phyloP scores from a whole-genome alignment of 73 alveolate genomes.

The Blepharisma japonicum region DNA sequence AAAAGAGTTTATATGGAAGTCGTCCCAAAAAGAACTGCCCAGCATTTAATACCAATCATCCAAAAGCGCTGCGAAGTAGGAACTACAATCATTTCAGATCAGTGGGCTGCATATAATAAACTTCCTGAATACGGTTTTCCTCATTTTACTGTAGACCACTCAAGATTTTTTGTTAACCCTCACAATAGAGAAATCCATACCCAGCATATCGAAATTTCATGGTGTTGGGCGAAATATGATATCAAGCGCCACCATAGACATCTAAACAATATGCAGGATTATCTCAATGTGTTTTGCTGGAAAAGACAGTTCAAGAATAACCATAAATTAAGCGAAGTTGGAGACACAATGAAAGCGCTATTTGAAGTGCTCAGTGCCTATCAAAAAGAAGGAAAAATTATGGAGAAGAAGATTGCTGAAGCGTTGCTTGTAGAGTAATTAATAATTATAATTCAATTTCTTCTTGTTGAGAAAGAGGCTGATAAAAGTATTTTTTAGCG shows the following conservation, averaged over 20 bases:
- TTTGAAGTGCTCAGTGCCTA: not conserved
- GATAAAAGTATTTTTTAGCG: no score
- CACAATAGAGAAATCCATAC: conserved; percentile 31
- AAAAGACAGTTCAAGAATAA: conserved; percentile 23
- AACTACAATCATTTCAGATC: conserved; percentile 30
- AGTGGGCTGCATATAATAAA: conserved; percentile 30
- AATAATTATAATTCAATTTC: no score
- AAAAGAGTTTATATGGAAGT: conserved; percentile 30
- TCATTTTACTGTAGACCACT: conserved; percentile 33
- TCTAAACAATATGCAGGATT: not conserved
- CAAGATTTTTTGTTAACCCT: conserved; percentile 27
- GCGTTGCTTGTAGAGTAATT: no score
- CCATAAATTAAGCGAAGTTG: not conserved
- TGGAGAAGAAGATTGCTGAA: no score
- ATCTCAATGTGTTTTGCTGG: conserved; percentile 28
- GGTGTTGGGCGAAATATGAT: conserved; percentile 33
- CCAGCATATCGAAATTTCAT: conserved; percentile 31
- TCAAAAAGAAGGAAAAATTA: not conserved
- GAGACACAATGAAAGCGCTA: not conserved
- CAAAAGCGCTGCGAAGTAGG: conserved; percentile 25
- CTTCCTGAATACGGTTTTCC: conserved; percentile 34
- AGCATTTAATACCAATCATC: conserved; percentile 20
- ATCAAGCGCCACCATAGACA: not conserved
- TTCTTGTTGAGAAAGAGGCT: no score
- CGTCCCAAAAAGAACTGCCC: conserved; percentile 18